Conservation (phyloP, 2,329 filamentous ascomycete genomes). For the Monosporascus sp. region DNA sequence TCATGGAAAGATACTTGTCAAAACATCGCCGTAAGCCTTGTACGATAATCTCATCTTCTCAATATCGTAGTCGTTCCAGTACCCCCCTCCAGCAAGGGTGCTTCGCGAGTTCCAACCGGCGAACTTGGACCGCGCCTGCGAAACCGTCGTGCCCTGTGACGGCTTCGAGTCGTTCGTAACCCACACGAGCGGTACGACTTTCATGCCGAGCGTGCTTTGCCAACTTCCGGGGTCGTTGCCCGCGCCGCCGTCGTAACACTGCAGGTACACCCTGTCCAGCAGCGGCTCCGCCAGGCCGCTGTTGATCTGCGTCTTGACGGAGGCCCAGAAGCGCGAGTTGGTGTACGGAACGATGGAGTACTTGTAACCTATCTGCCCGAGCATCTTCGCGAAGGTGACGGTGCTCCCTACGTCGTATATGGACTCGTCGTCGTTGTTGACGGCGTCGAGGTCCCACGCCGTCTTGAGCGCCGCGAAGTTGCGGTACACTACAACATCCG, state of each 20-base stretch:
- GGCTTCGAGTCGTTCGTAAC: constrained; percentile 37
- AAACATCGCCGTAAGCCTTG: neutral
- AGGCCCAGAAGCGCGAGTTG: constrained; percentile 32
- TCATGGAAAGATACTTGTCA: constrained; percentile 18
- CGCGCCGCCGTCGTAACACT: constrained; percentile 36
- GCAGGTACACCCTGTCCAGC: constrained; percentile 36
- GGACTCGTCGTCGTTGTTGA: constrained; percentile 42
- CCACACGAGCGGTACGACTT: constrained; percentile 35
- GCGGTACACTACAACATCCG: no score
- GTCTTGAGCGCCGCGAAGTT: constrained; percentile 35
- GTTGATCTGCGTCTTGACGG: constrained; percentile 26
- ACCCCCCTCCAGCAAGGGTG: constrained; percentile 29
- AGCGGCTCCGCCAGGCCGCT: constrained; percentile 19
- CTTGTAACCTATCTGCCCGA: constrained; percentile 34
- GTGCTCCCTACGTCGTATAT: constrained; percentile 38
- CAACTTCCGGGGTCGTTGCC: constrained; percentile 30
- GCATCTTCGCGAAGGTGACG: constrained; percentile 36
- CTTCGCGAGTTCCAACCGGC: constrained; percentile 20
- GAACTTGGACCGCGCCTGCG: constrained; percentile 28
- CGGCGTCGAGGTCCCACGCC: constrained; percentile 39
- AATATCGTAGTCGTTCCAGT: constrained; percentile 38
- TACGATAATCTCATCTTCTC: constrained; percentile 34
- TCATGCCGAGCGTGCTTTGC: constrained; percentile 29
- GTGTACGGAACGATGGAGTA: constrained; percentile 41
- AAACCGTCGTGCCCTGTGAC: constrained; percentile 26